These are phyloP conservation scores for Kazachstania taianensis DNA, from an alignment of 805 yeast species.

Conservation along the genomic window DNA sequence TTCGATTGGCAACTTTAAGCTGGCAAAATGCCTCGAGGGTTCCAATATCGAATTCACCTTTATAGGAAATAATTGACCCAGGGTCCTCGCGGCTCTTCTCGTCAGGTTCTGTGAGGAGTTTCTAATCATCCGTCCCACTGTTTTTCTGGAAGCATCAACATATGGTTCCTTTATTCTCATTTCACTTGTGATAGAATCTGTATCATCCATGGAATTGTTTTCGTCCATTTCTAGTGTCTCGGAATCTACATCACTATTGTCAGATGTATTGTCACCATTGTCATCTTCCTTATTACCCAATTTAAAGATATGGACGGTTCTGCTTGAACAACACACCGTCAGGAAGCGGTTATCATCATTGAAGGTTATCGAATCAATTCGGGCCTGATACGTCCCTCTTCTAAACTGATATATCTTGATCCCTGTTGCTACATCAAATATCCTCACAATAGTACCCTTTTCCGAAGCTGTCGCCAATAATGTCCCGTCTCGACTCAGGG, in stretches of 20 bases:
- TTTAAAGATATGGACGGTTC: conserved; percentile 86
- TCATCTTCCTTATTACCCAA: conserved; percentile 29
- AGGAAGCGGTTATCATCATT: conserved; percentile 59
- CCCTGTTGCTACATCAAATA: conserved; percentile 56
- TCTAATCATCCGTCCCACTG: conserved; percentile 66
- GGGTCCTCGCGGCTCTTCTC: conserved; percentile 72
- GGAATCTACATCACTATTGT: conserved; percentile 17
- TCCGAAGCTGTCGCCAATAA: conserved; percentile 65
- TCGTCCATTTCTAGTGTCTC: conserved; percentile 18
- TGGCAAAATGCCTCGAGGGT: conserved; percentile 87
- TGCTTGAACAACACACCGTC: conserved; percentile 80
- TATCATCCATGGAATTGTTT: conserved; percentile 6
- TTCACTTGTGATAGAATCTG: conserved; percentile 2
- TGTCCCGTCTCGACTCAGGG: conserved; percentile 55
- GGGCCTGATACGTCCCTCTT: conserved; percentile 77
- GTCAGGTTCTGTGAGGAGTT: conserved; percentile 72
- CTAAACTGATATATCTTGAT: conserved; percentile 53
- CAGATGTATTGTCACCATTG: not conserved
- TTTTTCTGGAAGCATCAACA: conserved; percentile 58
- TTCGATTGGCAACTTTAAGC: conserved; percentile 56
- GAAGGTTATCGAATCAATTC: conserved; percentile 66
- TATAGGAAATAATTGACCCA: conserved; percentile 76
- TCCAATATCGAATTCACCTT: conserved; percentile 76
- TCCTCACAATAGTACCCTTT: conserved; percentile 69
- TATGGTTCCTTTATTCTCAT: conserved; percentile 35